Percentiles rank a stretch among this genome's conserved stretches.
These are phyloP conservation scores for Cladophialophora yegresii DNA, from an alignment of 2,329 filamentous ascomycete genomes.

Conservation along the genomic window DNA sequence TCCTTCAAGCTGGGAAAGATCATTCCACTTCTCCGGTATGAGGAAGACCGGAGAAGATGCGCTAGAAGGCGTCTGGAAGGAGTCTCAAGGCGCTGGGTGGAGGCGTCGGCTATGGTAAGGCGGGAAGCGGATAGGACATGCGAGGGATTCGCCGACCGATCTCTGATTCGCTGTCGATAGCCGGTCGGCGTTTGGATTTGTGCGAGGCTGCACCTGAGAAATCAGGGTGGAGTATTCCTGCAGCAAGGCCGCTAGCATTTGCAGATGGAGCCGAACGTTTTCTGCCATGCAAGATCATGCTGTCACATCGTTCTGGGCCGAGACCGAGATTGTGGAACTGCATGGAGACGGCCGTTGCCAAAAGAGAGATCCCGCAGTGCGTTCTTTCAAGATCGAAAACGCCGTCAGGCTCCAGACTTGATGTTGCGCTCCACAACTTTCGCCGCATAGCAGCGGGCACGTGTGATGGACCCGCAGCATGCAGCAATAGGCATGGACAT, in stretches of 20 bases:
- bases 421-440: background rate
- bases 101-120: background rate
- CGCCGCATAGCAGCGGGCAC: background rate
- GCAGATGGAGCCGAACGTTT: background rate
- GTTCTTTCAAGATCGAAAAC: background rate
- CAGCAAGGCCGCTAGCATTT: background rate
- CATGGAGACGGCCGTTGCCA: background rate
- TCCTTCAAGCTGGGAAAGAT: background rate
- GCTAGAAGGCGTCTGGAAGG: conserved; percentile 21
- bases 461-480: background rate
- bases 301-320: background rate
- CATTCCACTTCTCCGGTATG: background rate
- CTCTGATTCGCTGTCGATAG: conserved; percentile 17
- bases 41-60: conserved; percentile 1
- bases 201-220: background rate
- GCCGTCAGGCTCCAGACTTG: background rate
- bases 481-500: background rate
- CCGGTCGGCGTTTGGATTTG: conserved; percentile 22
- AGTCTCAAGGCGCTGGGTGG: conserved; percentile 9
- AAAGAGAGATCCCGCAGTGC: background rate
- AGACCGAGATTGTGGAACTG: background rate
- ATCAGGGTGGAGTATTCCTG: background rate
- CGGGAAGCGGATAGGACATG: background rate
- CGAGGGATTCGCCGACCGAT: conserved; percentile 11
- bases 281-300: background rate